Conservation (phyloP, 805 yeast species). For the Danielozyma ontarioensis region DNA sequence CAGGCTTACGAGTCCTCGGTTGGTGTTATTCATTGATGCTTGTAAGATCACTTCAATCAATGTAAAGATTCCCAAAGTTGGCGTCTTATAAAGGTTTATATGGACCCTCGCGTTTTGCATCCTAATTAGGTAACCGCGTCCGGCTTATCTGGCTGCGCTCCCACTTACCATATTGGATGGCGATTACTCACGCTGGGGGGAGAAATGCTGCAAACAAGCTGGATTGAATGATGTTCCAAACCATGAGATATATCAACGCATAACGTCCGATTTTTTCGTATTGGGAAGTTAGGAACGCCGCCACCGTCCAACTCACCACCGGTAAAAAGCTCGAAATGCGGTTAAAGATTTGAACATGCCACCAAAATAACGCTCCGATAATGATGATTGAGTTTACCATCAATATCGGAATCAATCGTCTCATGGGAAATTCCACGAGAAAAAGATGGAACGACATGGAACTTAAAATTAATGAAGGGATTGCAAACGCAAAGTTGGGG, state of each 20-base stretch:
- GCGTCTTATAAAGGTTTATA: no score
- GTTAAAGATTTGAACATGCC: constrained; percentile 85
- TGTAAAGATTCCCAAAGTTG: no score
- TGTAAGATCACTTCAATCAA: no score
- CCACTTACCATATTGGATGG: neutral
- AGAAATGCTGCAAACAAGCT: constrained; percentile 73
- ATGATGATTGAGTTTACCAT: constrained; percentile 41
- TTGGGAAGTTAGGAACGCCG: constrained; percentile 42
- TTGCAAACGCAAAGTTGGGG: constrained; percentile 75
- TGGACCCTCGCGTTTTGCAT: neutral
- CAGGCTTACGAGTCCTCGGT: no score
- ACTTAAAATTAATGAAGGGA: constrained; percentile 58
- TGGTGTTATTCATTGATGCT: no score
- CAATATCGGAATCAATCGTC: constrained; percentile 33
- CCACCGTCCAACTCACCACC: constrained; percentile 53
- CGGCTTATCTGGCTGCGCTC: neutral
- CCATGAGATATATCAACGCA: constrained; percentile 40
- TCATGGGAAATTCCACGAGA: constrained; percentile 27
- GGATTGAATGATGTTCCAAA: constrained; percentile 69
- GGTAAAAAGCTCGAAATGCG: constrained; percentile 79
- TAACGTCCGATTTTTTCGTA: constrained; percentile 9
- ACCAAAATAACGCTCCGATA: constrained; percentile 49
- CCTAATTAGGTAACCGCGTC: neutral
- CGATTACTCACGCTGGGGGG: constrained; percentile 73
- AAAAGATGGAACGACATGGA: constrained; percentile 35